phyloP scores from a whole-genome alignment of 129 eudicot genomes.

The Tagetes erecta region DNA sequence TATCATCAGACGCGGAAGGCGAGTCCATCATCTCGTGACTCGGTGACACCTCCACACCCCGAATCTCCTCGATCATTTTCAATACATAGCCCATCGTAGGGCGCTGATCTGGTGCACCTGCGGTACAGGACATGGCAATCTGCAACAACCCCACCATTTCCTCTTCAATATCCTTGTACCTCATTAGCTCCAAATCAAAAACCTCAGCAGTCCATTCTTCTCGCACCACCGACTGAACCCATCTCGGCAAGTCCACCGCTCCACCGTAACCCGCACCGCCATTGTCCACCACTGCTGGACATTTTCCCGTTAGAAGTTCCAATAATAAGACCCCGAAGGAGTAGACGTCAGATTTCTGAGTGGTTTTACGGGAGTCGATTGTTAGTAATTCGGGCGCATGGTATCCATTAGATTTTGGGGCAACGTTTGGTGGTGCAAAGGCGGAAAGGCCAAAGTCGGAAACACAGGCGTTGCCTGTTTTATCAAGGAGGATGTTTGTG shows the following conservation, averaged over 20 bases:
- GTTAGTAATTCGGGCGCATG: constrained; percentile 45
- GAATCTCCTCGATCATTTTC: constrained; percentile 62
- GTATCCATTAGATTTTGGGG: constrained; percentile 41
- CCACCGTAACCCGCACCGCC: constrained; percentile 47
- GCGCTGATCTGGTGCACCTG: constrained; percentile 45
- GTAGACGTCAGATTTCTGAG: constrained; percentile 54
- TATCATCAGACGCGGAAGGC: constrained; percentile 67
- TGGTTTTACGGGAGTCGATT: constrained; percentile 23
- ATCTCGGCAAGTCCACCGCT: constrained; percentile 49
- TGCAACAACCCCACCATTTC: constrained; percentile 59
- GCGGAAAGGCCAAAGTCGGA: constrained; percentile 53
- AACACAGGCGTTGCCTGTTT: constrained; percentile 43
- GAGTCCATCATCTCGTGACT: constrained; percentile 65
- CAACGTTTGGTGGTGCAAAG: constrained; percentile 24
- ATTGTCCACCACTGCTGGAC: constrained; percentile 59
- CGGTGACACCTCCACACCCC: constrained; percentile 73
- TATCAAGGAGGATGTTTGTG: constrained; percentile 52
- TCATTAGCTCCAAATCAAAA: constrained; percentile 55
- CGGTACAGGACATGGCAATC: constrained; percentile 57
- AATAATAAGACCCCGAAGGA: constrained; percentile 54
- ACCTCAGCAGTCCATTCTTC: constrained; percentile 59
- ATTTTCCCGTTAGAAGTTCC: constrained; percentile 60
- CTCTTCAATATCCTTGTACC: constrained; percentile 58
- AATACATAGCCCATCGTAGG: constrained; percentile 47
- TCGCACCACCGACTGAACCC: constrained; percentile 49